A percentile compares a stretch with the other conserved stretches of the same genome.
phyloP scores from a whole-genome alignment of 306 rosid species.

The Corylus heterophylla region DNA sequence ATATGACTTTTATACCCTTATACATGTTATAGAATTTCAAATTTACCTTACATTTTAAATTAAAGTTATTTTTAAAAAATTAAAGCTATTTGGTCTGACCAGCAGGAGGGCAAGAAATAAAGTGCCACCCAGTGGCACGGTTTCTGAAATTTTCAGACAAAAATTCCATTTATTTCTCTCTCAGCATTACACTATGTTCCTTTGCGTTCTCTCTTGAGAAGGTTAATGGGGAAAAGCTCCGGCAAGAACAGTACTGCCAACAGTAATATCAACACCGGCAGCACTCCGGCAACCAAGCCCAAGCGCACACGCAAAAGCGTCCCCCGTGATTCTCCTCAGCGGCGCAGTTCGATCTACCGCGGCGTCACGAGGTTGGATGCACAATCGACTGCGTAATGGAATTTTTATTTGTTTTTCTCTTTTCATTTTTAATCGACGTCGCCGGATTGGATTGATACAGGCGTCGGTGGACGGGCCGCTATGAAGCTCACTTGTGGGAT shows the following conservation, averaged over 20 bases:
- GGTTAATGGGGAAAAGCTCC: constrained; percentile 59
- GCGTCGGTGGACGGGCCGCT: constrained; percentile 97
- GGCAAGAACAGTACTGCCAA: constrained; percentile 32
- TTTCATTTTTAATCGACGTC: not conserved
- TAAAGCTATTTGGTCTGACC: too few species aligned
- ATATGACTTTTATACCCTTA: too few species aligned
- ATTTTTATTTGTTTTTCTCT: not conserved
- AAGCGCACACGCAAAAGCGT: constrained; percentile 68
- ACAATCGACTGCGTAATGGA: not conserved
- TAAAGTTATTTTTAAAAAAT: too few species aligned
- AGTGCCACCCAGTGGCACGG: too few species aligned
- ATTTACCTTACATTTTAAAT: too few species aligned
- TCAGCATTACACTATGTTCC: not conserved
- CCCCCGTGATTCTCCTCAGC: constrained; percentile 76
- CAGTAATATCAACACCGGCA: not conserved
- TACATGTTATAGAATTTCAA: too few species aligned
- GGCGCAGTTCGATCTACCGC: constrained; percentile 73
- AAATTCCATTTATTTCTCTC: not conserved
- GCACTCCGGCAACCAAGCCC: constrained; percentile 23
- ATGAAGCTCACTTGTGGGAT: constrained; percentile 98
- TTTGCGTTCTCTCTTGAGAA: not conserved
- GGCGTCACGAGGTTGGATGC: constrained; percentile 80
- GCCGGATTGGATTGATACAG: constrained; percentile 26
- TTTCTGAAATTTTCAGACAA: too few species aligned
- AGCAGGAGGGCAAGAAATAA: too few species aligned